phyloP scores from a whole-genome alignment of 306 rosid genomes.

The Begonia fuchsioides region DNA sequence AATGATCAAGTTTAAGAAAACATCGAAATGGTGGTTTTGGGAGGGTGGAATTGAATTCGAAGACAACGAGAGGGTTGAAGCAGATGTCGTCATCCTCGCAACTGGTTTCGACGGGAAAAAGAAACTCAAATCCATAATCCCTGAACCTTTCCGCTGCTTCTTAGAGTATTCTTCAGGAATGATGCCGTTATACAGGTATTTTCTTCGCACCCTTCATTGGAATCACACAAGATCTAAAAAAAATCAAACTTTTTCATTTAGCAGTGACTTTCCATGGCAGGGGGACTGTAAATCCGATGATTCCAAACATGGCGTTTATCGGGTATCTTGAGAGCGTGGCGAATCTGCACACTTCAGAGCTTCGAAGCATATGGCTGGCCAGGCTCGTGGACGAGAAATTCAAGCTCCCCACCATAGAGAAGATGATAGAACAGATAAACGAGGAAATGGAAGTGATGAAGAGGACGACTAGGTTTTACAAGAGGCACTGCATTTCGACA shows the following conservation, averaged over 20 bases:
- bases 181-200: constrained; percentile 41
- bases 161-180: constrained; percentile 29
- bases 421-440: constrained; percentile 29
- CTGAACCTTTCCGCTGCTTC: constrained; percentile 33
- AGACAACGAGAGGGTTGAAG: constrained; percentile 33
- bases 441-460: constrained; percentile 37
- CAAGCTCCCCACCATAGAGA: constrained; percentile 33
- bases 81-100: constrained; percentile 47
- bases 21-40: constrained; percentile 50
- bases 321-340: constrained; percentile 53
- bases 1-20: constrained; percentile 22
- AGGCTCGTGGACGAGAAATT: constrained; percentile 31
- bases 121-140: constrained; percentile 32
- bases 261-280: background rate
- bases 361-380: constrained; percentile 43
- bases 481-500: constrained; percentile 52
- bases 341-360: constrained; percentile 41
- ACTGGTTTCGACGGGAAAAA: constrained; percentile 52
- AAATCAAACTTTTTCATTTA: no score
- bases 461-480: constrained; percentile 36
- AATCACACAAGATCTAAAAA: no score
- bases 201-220: background rate
- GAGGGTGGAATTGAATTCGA: constrained; percentile 42
- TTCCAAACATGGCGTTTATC: constrained; percentile 52
- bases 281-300: constrained; percentile 42